Evolutionary conservation across 2,329 filamentous ascomycete genomes (phyloP).

Genomic region (Cryphonectria nitschkei): DNA sequence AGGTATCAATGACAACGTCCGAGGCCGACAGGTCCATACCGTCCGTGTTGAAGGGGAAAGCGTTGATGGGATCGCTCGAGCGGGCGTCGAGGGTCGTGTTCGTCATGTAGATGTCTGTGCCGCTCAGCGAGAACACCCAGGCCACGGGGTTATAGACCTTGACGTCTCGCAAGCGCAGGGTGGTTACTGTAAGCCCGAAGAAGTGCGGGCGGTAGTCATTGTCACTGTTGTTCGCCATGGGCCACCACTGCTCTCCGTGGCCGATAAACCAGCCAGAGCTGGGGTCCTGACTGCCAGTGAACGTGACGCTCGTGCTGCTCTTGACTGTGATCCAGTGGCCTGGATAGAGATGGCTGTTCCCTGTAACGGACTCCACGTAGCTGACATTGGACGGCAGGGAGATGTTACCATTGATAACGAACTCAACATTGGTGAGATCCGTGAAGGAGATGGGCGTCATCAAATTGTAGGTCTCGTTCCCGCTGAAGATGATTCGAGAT

Average conservation of each 20-base stretch:
- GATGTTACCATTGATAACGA: slow-evolving; percentile 31
- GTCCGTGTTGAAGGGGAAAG: slow-evolving; percentile 34
- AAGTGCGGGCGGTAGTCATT: slow-evolving; percentile 32
- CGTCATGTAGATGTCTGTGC: slow-evolving; percentile 32
- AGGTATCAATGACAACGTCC: slow-evolving; percentile 32
- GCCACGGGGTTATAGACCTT: slow-evolving; percentile 33
- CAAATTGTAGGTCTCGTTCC: slow-evolving; percentile 30
- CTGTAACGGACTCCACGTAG: slow-evolving; percentile 30
- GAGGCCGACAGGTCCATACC: slow-evolving; percentile 32
- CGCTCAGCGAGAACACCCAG: slow-evolving; percentile 32
- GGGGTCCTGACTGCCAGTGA: slow-evolving; percentile 31
- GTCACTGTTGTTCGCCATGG: slow-evolving; percentile 26
- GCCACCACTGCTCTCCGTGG: slow-evolving; percentile 34
- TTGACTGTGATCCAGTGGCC: slow-evolving; percentile 32
- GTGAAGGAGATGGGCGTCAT: slow-evolving; percentile 31
- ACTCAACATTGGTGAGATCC: slow-evolving; percentile 30
- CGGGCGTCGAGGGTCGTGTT: slow-evolving; percentile 31
- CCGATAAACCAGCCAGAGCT: slow-evolving; percentile 31
- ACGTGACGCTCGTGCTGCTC: slow-evolving; percentile 21
- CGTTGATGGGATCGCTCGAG: slow-evolving; percentile 25
- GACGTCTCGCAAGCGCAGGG: slow-evolving; percentile 30
- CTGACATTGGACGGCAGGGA: slow-evolving; percentile 31
- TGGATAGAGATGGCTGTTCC: slow-evolving; percentile 31
- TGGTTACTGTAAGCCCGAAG: slow-evolving; percentile 30
- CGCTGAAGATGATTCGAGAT: slow-evolving; percentile 30